Evolutionary conservation across 352 stramenopile genomes (phyloP), one percentile per base, ranked within the genome.

Genomic region (Vaucheria bursata): DNA sequence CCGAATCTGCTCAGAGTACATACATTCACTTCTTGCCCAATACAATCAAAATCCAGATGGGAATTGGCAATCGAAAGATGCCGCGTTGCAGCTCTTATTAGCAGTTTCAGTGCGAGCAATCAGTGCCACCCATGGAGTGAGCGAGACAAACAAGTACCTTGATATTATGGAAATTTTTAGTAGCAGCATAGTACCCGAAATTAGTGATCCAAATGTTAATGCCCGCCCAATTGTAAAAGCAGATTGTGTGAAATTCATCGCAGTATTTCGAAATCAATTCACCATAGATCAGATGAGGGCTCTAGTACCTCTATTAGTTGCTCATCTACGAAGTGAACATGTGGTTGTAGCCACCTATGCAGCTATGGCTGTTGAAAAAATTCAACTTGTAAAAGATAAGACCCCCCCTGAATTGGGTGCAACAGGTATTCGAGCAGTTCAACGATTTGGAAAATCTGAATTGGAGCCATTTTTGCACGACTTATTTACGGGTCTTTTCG

Each of bases 281-380:
- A 89, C 89, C 0, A 89, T 93, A 18, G 90, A 97, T 36, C 89
- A 95, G 5, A 90, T 98, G 79, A 85, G 91, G 18, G 87, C 91
- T 45, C 81, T 99, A 1, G 74, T 81, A 65, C 76, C 76, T 0
- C 77, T 97, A 37, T 85, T 99, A 71, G 90, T 91, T 77, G 36
- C 76, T 8, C 87, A 92, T 82, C 77, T 94, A 32, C 66, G 75
- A 1, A 88, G 80, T 52, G 71, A 79, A 45, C 37, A 72, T 69
- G 85, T 90, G 69, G 96, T 99, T 8, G 94, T 99, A 39, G 93
- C 98, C 83, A 99, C 94, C 25, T 99, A 99, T 85, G 94, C 96
- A 45, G 95, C 94, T 18, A 91, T 91, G 25, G 92, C 88, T 50
- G 90, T 99, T 70, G 96, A 99, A 83, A 93, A 94, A 32, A 89